These are phyloP conservation scores for Fusarium secorum DNA, from an alignment of 2,329 filamentous ascomycete genomes.

Conservation along the genomic window DNA sequence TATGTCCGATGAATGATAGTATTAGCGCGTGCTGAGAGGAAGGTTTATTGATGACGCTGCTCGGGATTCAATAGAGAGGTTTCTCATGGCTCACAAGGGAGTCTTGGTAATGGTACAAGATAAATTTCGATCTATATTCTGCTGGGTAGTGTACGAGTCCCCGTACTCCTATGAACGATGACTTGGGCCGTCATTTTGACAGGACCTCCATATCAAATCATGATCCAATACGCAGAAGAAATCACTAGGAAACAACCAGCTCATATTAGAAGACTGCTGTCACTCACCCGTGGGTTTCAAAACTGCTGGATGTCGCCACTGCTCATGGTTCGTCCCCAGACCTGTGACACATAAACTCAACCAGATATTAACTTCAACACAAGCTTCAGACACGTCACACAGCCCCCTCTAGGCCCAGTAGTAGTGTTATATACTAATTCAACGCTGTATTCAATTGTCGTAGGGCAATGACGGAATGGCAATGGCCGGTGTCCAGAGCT, in stretches of 20 bases:
- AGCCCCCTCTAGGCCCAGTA: too few relatives aligned
- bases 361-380: background rate
- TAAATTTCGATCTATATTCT: rapidly evolving
- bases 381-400: background rate
- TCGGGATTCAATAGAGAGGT: background rate
- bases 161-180: background rate
- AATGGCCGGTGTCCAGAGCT: constrained; percentile 12
- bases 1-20: background rate
- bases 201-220: background rate
- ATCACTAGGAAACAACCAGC: rapidly evolving
- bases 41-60: background rate
- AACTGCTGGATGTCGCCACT: background rate
- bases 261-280: background rate
- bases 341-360: background rate
- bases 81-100: background rate
- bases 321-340: background rate
- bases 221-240: background rate
- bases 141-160: background rate
- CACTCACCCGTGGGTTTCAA: rapidly evolving
- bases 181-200: too few relatives aligned
- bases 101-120: rapidly evolving
- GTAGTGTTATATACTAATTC: background rate
- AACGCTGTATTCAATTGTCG: background rate
- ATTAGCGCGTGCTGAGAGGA: background rate
- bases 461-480: constrained; percentile 15